Conservation (phyloP, 179 eudicot genomes). For the Nepenthes alata region DNA sequence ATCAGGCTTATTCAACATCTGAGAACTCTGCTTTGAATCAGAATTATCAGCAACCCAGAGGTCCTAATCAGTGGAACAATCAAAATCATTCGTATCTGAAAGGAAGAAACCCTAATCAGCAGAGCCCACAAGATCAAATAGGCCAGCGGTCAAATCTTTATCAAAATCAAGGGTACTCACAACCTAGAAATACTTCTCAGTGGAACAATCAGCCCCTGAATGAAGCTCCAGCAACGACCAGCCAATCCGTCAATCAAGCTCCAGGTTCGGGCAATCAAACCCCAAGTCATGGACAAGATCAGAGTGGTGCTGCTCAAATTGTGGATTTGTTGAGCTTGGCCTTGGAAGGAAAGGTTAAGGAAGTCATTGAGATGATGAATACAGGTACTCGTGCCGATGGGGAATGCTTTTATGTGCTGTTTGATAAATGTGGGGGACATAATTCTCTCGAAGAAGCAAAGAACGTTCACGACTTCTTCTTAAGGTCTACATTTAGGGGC, state of each 20-base stretch:
- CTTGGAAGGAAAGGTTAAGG: conserved; percentile 32
- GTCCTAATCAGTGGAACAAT: conserved; percentile 17
- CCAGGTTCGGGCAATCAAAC: conserved; percentile 3
- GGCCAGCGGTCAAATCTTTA: conserved; percentile 1
- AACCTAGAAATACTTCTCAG: conserved; percentile 12
- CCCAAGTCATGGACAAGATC: no score
- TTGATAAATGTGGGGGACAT: conserved; percentile 26
- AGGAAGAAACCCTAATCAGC: conserved; percentile 13
- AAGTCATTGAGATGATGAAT: conserved; percentile 24
- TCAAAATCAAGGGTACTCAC: conserved; percentile 14
- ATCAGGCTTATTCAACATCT: no score
- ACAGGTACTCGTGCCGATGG: conserved; percentile 27
- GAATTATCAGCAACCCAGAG: conserved; percentile 12
- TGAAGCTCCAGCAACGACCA: neutral
- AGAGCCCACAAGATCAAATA: conserved; percentile 15
- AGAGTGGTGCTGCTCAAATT: conserved; percentile 5
- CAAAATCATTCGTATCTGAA: conserved; percentile 22
- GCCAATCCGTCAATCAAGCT: conserved; percentile 6
- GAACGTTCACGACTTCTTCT: conserved; percentile 32
- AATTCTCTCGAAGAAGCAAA: conserved; percentile 26
- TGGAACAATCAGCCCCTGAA: conserved; percentile 9
- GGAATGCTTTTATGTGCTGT: conserved; percentile 24
- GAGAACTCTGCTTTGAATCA: conserved; percentile 4
- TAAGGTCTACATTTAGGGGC: conserved; percentile 24
- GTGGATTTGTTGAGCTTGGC: conserved; percentile 24